These are phyloP conservation scores for Gossypium laxum DNA, from an alignment of 441 rosid genomes.

Conservation along the genomic window DNA sequence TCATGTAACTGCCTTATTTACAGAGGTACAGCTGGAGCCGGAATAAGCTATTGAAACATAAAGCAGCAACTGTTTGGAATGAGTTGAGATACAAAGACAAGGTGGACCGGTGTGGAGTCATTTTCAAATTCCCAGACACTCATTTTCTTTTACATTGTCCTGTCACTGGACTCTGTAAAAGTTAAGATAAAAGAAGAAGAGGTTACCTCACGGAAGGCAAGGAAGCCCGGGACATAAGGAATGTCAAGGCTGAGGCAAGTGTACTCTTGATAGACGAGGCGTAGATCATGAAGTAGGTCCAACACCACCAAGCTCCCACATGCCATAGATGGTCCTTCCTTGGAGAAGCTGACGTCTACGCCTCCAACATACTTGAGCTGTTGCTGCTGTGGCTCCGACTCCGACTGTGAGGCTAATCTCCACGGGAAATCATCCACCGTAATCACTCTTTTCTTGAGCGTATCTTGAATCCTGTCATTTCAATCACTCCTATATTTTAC, in stretches of 20 bases:
- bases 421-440: slow-evolving; percentile 54
- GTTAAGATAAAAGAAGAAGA: background rate
- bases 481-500: slow-evolving; percentile 4
- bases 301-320: slow-evolving; percentile 67
- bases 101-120: background rate
- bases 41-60: background rate
- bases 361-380: slow-evolving; percentile 66
- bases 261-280: slow-evolving; percentile 42
- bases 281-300: slow-evolving; percentile 35
- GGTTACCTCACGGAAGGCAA: slow-evolving; percentile 76
- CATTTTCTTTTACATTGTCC: background rate
- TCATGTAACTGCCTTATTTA: background rate
- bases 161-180: background rate
- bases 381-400: background rate
- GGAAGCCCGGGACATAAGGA: slow-evolving; percentile 75
- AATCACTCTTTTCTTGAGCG: slow-evolving; percentile 43
- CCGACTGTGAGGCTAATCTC: slow-evolving; percentile 25
- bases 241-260: slow-evolving; percentile 38
- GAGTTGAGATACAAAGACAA: background rate
- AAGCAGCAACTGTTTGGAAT: background rate
- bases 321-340: slow-evolving; percentile 56
- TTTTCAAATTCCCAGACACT: background rate
- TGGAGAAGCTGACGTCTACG: slow-evolving; percentile 71
- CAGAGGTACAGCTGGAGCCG: background rate
- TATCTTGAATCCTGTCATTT: slow-evolving; percentile 31